Conservation (phyloP, 2,329 filamentous ascomycete species). For the Exophiala dermatitidis region DNA sequence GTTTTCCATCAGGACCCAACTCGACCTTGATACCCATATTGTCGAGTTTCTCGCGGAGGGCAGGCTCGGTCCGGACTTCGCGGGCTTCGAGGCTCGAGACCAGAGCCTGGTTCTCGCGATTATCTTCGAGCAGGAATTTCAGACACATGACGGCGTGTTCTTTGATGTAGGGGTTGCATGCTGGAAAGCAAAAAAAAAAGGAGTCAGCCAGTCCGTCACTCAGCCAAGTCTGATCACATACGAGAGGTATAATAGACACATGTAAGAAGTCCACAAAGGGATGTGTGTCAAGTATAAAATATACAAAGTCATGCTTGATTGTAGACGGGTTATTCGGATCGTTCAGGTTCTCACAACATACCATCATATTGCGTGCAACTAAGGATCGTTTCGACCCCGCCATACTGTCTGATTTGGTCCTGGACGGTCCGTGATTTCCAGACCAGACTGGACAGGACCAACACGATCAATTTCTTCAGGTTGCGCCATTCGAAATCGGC, state of each 20-base stretch:
- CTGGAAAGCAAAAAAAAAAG: not conserved
- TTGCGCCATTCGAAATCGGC: constrained; percentile 67
- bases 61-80: constrained; percentile 33
- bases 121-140: constrained; percentile 58
- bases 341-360: too few species aligned
- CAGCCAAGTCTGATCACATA: too few species aligned
- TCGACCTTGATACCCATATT: constrained; percentile 39
- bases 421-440: constrained; percentile 83
- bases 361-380: constrained; percentile 89
- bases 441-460: constrained; percentile 80
- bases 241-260: too few species aligned
- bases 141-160: constrained; percentile 83
- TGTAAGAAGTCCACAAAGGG: too few species aligned
- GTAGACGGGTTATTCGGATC: too few species aligned
- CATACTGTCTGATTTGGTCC: constrained; percentile 74
- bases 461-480: constrained; percentile 85
- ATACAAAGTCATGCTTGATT: too few species aligned
- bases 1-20: constrained; percentile 32
- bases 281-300: too few species aligned
- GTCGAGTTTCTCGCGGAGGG: constrained; percentile 37
- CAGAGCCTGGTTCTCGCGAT: constrained; percentile 48
- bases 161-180: constrained; percentile 75
- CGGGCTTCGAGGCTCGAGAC: constrained; percentile 43
- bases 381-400: constrained; percentile 78
- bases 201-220: not conserved